Percentiles rank a stretch among this genome's conserved stretches.
Evolutionary conservation across 2,329 filamentous ascomycete genomes (phyloP).

Genomic region (Lachnellula hyalina): DNA sequence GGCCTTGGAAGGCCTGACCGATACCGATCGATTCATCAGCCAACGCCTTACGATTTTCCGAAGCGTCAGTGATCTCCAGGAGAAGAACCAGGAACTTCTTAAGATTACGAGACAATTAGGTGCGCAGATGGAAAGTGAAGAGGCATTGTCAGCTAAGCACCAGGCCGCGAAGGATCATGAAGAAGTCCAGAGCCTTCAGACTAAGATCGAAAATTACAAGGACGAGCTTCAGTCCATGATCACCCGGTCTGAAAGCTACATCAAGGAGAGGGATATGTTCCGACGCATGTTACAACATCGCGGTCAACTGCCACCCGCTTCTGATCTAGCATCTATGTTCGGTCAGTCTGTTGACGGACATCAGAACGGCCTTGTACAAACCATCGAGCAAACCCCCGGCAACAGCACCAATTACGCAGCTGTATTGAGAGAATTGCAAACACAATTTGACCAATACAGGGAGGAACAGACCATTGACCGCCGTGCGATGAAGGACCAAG

Average conservation of each 20-base stretch:
- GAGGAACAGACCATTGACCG: constrained; percentile 80
- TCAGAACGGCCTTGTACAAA: constrained; percentile 49
- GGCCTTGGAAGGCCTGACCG: constrained; percentile 67
- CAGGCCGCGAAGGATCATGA: constrained; percentile 60
- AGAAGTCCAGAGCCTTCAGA: constrained; percentile 67
- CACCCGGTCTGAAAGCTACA: constrained; percentile 84
- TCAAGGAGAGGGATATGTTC: constrained; percentile 96
- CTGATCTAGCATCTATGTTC: constrained; percentile 62
- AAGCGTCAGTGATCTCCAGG: constrained; percentile 75
- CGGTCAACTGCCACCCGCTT: constrained; percentile 52
- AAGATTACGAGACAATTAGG: constrained; percentile 79
- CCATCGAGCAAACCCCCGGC: constrained; percentile 49
- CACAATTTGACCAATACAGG: constrained; percentile 83
- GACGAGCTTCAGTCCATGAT: constrained; percentile 81
- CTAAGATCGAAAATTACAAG: constrained; percentile 70
- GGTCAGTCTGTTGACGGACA: constrained; percentile 63
- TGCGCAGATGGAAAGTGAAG: constrained; percentile 85
- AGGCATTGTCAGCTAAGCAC: constrained; percentile 64
- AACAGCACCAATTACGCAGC: constrained; percentile 64
- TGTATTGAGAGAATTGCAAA: constrained; percentile 79
- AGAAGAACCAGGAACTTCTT: constrained; percentile 81
- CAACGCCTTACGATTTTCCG: constrained; percentile 87
- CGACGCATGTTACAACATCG: constrained; percentile 83
- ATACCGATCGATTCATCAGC: constrained; percentile 84
- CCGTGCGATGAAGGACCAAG: constrained; percentile 76